phyloP scores from a whole-genome alignment of 257 asterid species.

The Gentiana macrophylla region DNA sequence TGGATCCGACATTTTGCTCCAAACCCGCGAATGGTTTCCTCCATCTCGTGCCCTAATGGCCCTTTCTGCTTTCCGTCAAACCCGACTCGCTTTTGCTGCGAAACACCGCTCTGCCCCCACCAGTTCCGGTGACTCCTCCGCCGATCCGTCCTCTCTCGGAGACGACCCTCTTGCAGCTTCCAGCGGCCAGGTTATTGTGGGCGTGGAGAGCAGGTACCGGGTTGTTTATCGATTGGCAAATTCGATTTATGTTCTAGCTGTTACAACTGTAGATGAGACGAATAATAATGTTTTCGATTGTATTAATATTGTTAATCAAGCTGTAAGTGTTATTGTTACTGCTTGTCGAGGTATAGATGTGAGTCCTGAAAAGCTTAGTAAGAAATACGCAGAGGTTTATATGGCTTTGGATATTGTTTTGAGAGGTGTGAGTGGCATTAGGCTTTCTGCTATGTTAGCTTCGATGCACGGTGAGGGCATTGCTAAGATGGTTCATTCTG shows the following conservation, averaged over 20 bases:
- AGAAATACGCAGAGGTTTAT: slow-evolving; percentile 84
- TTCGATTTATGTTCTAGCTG: slow-evolving; percentile 79
- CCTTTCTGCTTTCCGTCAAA: slow-evolving; percentile 77
- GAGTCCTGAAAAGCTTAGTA: slow-evolving; percentile 81
- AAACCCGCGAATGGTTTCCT: slow-evolving; percentile 98
- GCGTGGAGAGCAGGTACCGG: slow-evolving; percentile 75
- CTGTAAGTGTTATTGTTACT: slow-evolving; percentile 79
- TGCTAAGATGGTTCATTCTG: slow-evolving; percentile 95
- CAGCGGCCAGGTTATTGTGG: slow-evolving; percentile 88
- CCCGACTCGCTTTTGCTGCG: slow-evolving; percentile 63
- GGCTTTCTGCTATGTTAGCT: slow-evolving; percentile 88
- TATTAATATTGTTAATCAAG: slow-evolving; percentile 73
- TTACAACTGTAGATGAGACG: slow-evolving; percentile 72
- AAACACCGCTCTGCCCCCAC: slow-evolving; percentile 35
- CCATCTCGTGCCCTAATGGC: slow-evolving; percentile 92
- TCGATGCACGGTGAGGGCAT: slow-evolving; percentile 97
- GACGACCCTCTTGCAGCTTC: slow-evolving; percentile 96
- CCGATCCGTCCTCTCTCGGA: slow-evolving; percentile 45
- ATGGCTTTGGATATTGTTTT: slow-evolving; percentile 96
- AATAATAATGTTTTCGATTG: slow-evolving; percentile 87
- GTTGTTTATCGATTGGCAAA: slow-evolving; percentile 86
- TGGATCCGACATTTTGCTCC: slow-evolving; percentile 84
- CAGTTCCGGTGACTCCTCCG: slow-evolving; percentile 30
- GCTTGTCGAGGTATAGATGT: slow-evolving; percentile 98
- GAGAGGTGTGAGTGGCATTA: slow-evolving; percentile 83